Percentiles rank a stretch among this genome's conserved stretches.
Evolutionary conservation across 2,329 filamentous ascomycete genomes (phyloP).

Genomic region (Stagonosporopsis vannaccii): DNA sequence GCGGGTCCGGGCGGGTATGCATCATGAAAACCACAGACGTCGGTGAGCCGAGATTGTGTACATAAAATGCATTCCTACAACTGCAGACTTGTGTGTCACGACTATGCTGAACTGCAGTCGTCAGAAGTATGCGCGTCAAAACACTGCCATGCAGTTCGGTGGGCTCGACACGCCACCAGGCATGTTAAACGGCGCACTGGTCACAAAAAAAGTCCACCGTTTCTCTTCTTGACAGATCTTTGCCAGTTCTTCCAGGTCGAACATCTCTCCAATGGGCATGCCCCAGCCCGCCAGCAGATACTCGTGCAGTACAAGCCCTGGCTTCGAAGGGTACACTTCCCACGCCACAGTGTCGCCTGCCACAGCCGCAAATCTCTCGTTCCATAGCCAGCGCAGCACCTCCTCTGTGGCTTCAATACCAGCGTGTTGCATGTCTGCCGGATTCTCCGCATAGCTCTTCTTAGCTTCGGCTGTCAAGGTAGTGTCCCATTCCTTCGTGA

Average conservation of each 20-base stretch:
- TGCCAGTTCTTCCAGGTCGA: conserved; percentile 55
- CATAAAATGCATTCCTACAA: not conserved
- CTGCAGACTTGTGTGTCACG: not conserved
- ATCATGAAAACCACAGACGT: conserved; percentile 14
- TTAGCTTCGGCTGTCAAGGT: conserved; percentile 19
- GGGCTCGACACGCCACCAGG: conserved; percentile 47
- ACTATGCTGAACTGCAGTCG: not conserved
- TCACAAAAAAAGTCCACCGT: conserved; percentile 56
- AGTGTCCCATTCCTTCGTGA: conserved; percentile 26
- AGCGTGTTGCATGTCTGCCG: conserved; percentile 40
- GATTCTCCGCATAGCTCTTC: conserved; percentile 30
- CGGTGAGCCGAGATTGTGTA: conserved; percentile 14
- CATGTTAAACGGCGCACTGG: conserved; percentile 54
- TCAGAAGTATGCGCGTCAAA: conserved; percentile 26
- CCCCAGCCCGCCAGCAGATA: conserved; percentile 56
- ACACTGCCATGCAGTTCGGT: conserved; percentile 45
- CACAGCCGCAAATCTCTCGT: conserved; percentile 39
- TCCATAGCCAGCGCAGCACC: conserved; percentile 43
- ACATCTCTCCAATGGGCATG: conserved; percentile 49
- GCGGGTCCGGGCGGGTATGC: not conserved
- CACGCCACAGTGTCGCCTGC: conserved; percentile 48
- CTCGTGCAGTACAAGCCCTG: conserved; percentile 27
- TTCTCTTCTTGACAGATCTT: conserved; percentile 47
- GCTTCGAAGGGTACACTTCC: conserved; percentile 40
- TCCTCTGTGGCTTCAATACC: conserved; percentile 31